A percentile compares a stretch with the other conserved stretches of the same genome.
Conservation (phyloP, 805 yeast species). For the Wickerhamomyces sydowiorum region DNA sequence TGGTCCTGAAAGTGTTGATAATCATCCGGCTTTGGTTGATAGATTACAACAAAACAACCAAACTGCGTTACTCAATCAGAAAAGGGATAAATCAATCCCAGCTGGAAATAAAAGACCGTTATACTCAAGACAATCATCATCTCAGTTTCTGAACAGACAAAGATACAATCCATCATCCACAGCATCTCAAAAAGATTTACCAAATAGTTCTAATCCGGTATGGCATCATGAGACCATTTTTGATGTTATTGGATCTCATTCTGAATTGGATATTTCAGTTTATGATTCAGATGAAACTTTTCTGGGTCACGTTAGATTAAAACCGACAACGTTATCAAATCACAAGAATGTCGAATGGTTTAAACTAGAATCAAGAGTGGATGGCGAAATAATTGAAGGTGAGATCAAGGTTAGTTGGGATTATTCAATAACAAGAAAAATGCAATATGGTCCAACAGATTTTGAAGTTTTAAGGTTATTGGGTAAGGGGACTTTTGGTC, state of each 20-base stretch:
- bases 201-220: constrained; percentile 54
- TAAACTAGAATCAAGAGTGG: constrained; percentile 62
- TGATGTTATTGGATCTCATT: constrained; percentile 80
- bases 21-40: constrained; percentile 26
- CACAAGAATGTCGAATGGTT: constrained; percentile 59
- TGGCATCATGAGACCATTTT: constrained; percentile 94
- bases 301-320: constrained; percentile 75
- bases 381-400: constrained; percentile 74
- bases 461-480: constrained; percentile 85
- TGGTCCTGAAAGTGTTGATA: constrained; percentile 49
- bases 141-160: constrained; percentile 31
- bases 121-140: constrained; percentile 39
- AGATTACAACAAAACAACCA: background rate
- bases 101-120: constrained; percentile 29
- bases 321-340: constrained; percentile 44
- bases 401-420: constrained; percentile 71
- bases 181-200: constrained; percentile 11
- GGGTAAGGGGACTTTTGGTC: constrained; percentile 98
- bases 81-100: constrained; percentile 14
- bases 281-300: constrained; percentile 89
- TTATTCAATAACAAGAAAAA: constrained; percentile 62
- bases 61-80: background rate
- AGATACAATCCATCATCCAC: constrained; percentile 1
- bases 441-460: constrained; percentile 88
- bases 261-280: constrained; percentile 84